Evolutionary conservation across 495 filamentous ascomycete species (phyloP).

Genomic region (Rhypophila decipiens): DNA sequence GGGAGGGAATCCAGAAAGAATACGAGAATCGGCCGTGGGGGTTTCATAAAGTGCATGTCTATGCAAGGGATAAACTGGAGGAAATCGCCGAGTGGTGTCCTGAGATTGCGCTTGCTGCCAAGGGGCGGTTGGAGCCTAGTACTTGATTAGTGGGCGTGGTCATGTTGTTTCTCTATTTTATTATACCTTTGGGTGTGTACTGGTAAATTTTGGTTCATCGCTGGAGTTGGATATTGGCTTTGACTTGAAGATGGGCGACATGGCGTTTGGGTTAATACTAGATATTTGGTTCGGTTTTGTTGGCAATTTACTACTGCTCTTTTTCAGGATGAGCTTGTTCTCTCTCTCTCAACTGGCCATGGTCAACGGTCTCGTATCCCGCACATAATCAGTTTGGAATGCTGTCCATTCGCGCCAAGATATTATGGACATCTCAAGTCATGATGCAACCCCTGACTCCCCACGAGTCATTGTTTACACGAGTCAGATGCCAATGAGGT

Average conservation of each 20-base stretch:
- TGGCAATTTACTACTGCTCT: too few relatives aligned
- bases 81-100: slow-evolving; percentile 17
- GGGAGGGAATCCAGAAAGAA: too few relatives aligned
- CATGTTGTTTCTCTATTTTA: too few relatives aligned
- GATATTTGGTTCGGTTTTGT: background rate
- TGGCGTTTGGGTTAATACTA: background rate
- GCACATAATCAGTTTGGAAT: too few relatives aligned
- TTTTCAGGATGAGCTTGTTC: too few relatives aligned
- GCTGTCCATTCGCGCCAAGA: background rate
- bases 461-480: background rate
- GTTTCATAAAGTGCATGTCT: slow-evolving; percentile 13
- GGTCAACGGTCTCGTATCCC: too few relatives aligned
- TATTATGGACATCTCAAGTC: background rate
- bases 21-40: too few relatives aligned
- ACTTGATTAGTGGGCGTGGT: background rate
- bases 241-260: background rate
- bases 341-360: too few relatives aligned
- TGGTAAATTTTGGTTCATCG: too few relatives aligned
- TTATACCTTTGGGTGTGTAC: too few relatives aligned
- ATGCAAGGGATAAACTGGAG: background rate
- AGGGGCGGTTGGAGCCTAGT: background rate
- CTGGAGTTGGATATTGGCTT: too few relatives aligned
- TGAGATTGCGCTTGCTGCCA: slow-evolving; percentile 1
- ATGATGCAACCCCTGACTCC: background rate
- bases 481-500: background rate